Evolutionary conservation across 768 basidiomycete species (phyloP).

Genomic region (Filobasidium wieringae): DNA sequence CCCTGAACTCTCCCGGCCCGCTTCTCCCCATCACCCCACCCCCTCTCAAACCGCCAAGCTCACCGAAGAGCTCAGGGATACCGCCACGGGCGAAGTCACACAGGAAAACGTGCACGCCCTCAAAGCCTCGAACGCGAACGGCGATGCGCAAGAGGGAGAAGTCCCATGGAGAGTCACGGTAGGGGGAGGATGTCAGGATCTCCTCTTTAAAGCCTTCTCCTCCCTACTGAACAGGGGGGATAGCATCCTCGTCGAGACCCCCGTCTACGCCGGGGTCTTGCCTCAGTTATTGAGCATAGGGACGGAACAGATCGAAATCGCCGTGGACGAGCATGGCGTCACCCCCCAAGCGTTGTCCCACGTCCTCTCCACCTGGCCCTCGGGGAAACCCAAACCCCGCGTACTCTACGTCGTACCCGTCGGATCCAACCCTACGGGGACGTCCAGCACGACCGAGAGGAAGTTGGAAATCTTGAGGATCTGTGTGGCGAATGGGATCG

Average conservation of each 20-base stretch:
- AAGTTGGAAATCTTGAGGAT: conserved; percentile 56
- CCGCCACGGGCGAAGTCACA: conserved; percentile 8
- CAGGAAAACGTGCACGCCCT: conserved; percentile 5
- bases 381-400: conserved; percentile 58
- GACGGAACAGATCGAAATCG: conserved; percentile 46
- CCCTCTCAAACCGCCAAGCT: neutral
- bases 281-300: conserved; percentile 29
- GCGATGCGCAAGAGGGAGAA: conserved; percentile 43
- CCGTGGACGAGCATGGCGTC: conserved; percentile 64
- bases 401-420: conserved; percentile 52
- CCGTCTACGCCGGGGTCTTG: conserved; percentile 37
- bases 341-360: conserved; percentile 50
- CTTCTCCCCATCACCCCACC: conserved; percentile 6
- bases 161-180: conserved; percentile 57
- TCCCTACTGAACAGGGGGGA: conserved; percentile 69
- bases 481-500: conserved; percentile 58
- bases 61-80: conserved; percentile 1
- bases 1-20: conserved; percentile 5
- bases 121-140: neutral
- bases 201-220: conserved; percentile 70
- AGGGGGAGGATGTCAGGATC: conserved; percentile 77
- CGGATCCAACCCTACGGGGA: conserved; percentile 78
- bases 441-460: conserved; percentile 60
- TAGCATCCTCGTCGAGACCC: conserved; percentile 62
- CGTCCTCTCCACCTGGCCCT: conserved; percentile 64